These are phyloP conservation scores for Crithidia fasciculata DNA, from an alignment of 208 protist genomes.

Conservation along the genomic window DNA sequence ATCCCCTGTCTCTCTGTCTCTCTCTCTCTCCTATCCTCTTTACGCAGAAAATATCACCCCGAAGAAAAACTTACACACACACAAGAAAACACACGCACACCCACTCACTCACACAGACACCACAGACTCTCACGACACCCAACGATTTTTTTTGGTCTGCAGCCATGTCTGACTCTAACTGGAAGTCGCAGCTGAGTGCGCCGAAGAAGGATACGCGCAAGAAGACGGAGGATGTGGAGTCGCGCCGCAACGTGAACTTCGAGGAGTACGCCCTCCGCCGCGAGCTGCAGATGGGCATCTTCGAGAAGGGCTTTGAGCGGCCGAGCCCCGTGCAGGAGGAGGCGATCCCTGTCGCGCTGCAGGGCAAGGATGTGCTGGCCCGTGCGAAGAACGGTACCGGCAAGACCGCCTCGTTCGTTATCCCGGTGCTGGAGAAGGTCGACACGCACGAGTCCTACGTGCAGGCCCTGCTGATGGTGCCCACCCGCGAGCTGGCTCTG, in stretches of 20 bases:
- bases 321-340: conserved; percentile 99
- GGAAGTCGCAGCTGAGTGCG: conserved; percentile 79
- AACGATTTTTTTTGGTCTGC: conserved; percentile 12
- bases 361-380: conserved; percentile 97
- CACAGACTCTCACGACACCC: conserved; percentile 15
- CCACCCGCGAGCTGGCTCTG: conserved; percentile 98
- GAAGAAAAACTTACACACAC: conserved; percentile 10
- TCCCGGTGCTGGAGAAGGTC: conserved; percentile 98
- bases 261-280: conserved; percentile 98
- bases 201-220: conserved; percentile 88
- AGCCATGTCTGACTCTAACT: conserved; percentile 80
- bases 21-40: no score
- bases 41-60: background rate
- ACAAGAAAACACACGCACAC: conserved; percentile 5
- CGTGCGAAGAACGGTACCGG: conserved; percentile 99
- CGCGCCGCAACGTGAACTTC: conserved; percentile 97
- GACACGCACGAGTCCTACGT: conserved; percentile 92
- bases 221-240: conserved; percentile 98
- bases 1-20: no score
- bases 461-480: conserved; percentile 98
- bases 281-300: conserved; percentile 99
- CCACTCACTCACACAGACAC: background rate
- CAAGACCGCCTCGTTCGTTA: conserved; percentile 99
- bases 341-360: conserved; percentile 97
- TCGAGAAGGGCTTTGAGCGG: conserved; percentile 98